Base-by-base conservation (phyloP, 1,284 basidiomycete genomes). In the Porogramme epimiltina region DNA sequence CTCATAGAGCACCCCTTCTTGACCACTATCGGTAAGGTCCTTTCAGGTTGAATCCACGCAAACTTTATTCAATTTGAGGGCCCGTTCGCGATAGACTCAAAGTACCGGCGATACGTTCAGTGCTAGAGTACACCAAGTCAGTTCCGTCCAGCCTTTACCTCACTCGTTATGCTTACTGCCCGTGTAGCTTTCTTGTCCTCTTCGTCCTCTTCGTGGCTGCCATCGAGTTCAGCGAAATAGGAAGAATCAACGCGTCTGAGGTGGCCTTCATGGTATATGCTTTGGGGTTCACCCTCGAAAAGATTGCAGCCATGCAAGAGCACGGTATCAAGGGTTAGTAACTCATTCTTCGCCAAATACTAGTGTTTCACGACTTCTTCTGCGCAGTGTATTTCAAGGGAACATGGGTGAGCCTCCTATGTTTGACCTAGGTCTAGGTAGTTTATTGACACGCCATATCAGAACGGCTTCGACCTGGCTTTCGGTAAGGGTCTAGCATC, bases 301-400 rank as follows among this genome's bases (percentile, higher is more conserved):
- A 95, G 67, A 74, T 95, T 13, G 95, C 95, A 9, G 88, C 93
- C 3, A 91, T 96, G 83, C 91, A 96, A 66, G 95, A 97, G 67
- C 94, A 95, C 65, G 94, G 95, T 1, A 82, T 96, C 47, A 85
- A 82, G 80, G 87, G 90, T 82, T 20, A 11, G 10, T 1, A 24
- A 22, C 41, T 8, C 23, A 23, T 41, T 24, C 23, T 8, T 31
- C 48, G 26, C 31, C 22, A 22, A 20, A 31, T 31, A 13, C 16
- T 13, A 6, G 5, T 37, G 16, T 16, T 37, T 37, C 13, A 6
- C 28, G 28, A 37, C 16, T 37, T 6, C n/a, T 13, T 37, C n/a
- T 10, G 19, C 9, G 38, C 41, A 89, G 88, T 91, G 11, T 91
- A 85, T 67, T 88, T 88, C 69, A 90, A 86, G 62, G 89, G 89